Evolutionary conservation across 345 rosid genomes (phyloP), one percentile per base, ranked within the genome.

Genomic region (Conringia planisiliqua): DNA sequence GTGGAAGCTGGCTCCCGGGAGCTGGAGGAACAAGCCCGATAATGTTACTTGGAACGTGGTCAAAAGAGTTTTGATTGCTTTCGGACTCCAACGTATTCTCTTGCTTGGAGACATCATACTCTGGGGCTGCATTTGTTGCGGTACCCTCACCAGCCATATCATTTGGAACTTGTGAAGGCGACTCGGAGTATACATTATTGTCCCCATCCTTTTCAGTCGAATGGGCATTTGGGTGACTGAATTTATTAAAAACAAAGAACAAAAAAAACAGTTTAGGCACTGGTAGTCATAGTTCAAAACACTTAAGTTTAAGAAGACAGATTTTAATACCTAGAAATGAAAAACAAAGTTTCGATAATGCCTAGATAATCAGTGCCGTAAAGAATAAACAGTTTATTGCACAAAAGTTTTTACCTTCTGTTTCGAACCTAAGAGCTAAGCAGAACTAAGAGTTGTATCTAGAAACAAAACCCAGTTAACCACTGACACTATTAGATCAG

Each of bases 21-120:
- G 86, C 75, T 66, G 97, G 86, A 71, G 92, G 88, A 80, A 77
- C 79, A 72, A 81, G 42, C 62, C 97, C 97, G 66, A 77, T 83
- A 65, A 74, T 81, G 83, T 84, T 85, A 82, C 75, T 86, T 29
- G 89, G 89, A 71, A 82, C 75, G 59, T 88, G 79, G 62, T 86
- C 92, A 68, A 79, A 78, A 1, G 92, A 75, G 80, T 71, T 79
- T 51, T 85, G 97, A 48, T 88, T 85, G 56, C 82, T 83, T 73
- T 83, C 89, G 26, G 91, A 75, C 55, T 80, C 62, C 68, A 76
- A 79, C 42, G 80, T 38, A 76, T 63, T 80, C 55, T 89, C 91
- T 77, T 85, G 91, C 79, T 84, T 87, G 76, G 88, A 62, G 75
- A 86, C 91, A 39, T 58, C 83, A 75, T 84, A 86, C 68, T 89